A percentile compares a stretch with the other conserved stretches of the same genome.
Evolutionary conservation across 2,329 filamentous ascomycete genomes (phyloP).

Genomic region (Fusarium foetens): DNA sequence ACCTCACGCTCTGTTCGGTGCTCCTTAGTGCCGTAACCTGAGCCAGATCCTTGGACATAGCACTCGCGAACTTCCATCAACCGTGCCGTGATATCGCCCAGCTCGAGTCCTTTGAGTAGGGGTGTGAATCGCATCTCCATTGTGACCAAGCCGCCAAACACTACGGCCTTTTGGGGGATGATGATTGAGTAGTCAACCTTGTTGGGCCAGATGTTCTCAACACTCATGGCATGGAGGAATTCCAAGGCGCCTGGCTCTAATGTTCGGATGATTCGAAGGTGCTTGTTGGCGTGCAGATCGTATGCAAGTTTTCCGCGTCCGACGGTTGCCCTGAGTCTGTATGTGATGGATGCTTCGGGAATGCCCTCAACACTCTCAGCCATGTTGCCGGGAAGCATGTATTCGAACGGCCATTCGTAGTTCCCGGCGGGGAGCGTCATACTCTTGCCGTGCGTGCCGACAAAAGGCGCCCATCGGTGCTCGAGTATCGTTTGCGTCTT

Average conservation of each 20-base stretch:
- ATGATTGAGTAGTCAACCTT: constrained; percentile 97
- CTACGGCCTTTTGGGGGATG: constrained; percentile 91
- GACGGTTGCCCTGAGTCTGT: constrained; percentile 90
- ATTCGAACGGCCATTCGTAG: constrained; percentile 85
- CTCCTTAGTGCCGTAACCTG: constrained; percentile 60
- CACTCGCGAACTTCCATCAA: constrained; percentile 83
- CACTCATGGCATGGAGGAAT: constrained; percentile 88
- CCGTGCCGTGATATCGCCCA: constrained; percentile 84
- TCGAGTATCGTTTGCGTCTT: constrained; percentile 70
- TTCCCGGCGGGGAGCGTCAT: constrained; percentile 75
- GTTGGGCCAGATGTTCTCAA: constrained; percentile 97
- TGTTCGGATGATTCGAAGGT: constrained; percentile 80
- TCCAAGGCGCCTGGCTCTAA: constrained; percentile 80
- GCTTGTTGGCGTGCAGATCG: constrained; percentile 83
- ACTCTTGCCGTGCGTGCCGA: constrained; percentile 65
- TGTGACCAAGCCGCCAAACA: constrained; percentile 88
- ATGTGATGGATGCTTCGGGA: constrained; percentile 85
- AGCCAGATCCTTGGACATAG: constrained; percentile 58
- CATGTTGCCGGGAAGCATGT: constrained; percentile 75
- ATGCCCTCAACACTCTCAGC: constrained; percentile 94
- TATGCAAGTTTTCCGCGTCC: constrained; percentile 88
- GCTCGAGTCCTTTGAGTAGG: constrained; percentile 84
- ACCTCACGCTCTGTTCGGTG: constrained; percentile 74
- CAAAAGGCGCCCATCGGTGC: constrained; percentile 76
- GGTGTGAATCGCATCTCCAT: constrained; percentile 90